These are phyloP conservation scores for Hawksworthiomyces lignivorus DNA, from an alignment of 2,329 filamentous ascomycete genomes.

Conservation along the genomic window DNA sequence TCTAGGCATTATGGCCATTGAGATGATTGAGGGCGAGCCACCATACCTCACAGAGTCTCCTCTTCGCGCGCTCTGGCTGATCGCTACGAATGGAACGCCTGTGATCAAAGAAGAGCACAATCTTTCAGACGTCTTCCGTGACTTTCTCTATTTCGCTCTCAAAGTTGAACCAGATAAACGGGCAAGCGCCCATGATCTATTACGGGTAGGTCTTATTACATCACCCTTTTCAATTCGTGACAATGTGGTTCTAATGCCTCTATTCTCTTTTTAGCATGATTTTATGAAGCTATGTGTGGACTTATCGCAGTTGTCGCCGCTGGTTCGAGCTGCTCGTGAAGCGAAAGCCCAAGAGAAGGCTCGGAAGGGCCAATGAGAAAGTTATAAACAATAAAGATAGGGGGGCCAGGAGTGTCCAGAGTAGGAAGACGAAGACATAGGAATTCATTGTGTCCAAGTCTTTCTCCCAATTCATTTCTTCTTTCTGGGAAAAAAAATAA, in stretches of 20 bases:
- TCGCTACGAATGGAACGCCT: constrained; percentile 93
- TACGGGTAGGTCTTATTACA: constrained; percentile 59
- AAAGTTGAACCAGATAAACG: constrained; percentile 97
- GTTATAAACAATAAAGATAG: not conserved
- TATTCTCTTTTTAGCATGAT: constrained; percentile 50
- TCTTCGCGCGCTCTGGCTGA: constrained; percentile 85
- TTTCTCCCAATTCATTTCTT: too few species aligned
- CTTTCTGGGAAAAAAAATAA: too few species aligned
- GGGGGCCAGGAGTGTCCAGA: too few species aligned
- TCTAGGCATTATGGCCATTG: constrained; percentile 97
- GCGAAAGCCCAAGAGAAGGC: constrained; percentile 81
- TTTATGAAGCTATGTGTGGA: constrained; percentile 74
- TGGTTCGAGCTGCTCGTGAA: constrained; percentile 78
- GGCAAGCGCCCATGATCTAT: constrained; percentile 85
- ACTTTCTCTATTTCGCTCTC: constrained; percentile 87
- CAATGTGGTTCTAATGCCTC: too few species aligned
- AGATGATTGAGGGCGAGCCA: constrained; percentile 98
- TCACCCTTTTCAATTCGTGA: not conserved
- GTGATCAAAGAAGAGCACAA: constrained; percentile 88
- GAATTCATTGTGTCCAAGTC: too few species aligned
- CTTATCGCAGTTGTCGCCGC: constrained; percentile 68
- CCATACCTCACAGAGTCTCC: constrained; percentile 95
- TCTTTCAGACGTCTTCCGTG: constrained; percentile 72
- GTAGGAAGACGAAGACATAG: too few species aligned
- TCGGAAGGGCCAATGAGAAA: constrained; percentile 46